Percentiles rank a stretch among this genome's conserved stretches.
phyloP scores from a whole-genome alignment of 2,329 filamentous ascomycete genomes.

The Aspergillus uvarum region DNA sequence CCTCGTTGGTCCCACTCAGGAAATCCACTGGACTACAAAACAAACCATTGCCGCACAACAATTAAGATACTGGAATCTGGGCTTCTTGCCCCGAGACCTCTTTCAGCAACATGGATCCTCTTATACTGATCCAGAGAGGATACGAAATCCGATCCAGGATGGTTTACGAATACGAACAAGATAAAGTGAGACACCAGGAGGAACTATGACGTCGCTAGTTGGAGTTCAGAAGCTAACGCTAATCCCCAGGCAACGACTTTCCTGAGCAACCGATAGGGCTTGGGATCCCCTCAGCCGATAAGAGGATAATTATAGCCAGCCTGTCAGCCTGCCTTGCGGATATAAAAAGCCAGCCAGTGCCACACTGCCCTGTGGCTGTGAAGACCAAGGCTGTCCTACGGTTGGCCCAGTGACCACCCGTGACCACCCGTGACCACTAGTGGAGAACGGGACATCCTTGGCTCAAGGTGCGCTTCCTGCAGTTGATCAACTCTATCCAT shows the following conservation, averaged over 20 bases:
- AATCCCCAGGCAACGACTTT: background rate
- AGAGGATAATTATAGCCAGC: background rate
- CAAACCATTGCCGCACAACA: too few species aligned
- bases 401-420: slow-evolving; percentile 24
- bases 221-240: background rate
- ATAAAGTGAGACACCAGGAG: background rate
- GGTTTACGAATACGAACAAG: background rate
- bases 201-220: background rate
- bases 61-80: too few species aligned
- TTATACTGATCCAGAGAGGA: background rate
- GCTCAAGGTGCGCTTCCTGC: slow-evolving; percentile 8
- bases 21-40: too few species aligned
- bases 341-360: slow-evolving; percentile 1
- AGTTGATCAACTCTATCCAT: slow-evolving; percentile 9
- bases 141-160: background rate
- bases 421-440: slow-evolving; percentile 18
- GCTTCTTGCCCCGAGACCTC: too few species aligned
- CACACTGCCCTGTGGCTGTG: slow-evolving; percentile 20
- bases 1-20: too few species aligned
- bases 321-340: background rate
- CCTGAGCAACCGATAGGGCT: background rate
- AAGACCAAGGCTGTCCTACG: background rate
- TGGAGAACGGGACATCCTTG: slow-evolving; percentile 5
- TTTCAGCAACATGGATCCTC: too few species aligned
- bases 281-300: background rate